Evolutionary conservation across 2,329 filamentous ascomycete species (phyloP), one percentile per base, ranked within the genome.

Genomic region (Beauveria varroae): DNA sequence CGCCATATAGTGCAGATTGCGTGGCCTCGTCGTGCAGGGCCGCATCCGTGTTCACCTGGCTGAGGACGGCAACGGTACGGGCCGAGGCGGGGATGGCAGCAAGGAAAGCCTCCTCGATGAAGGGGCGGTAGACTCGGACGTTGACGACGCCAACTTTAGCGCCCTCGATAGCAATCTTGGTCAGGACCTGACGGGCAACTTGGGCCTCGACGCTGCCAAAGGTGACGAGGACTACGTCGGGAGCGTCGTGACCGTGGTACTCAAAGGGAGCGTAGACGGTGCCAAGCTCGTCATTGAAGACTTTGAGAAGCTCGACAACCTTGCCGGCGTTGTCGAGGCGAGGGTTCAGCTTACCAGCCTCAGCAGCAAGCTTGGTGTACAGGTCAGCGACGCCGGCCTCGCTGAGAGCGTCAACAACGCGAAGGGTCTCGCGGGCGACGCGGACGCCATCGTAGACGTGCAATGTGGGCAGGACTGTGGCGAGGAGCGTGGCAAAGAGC

Each of bases 231-330:
- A 99, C 91, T 10, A 87, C 86, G 66, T 93, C 89, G 4, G 95
- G 86, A 49, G 86, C 79, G 54, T 84, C 79, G 71, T 98, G 91
- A 26, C 95, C 95, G 69, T 88, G 84, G 78, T 99, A 99, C 77
- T 99, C 95, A 68, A 98, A 99, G 7, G 91, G 86, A 69, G 88
- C 84, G 73, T 99, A 99, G 66, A 93, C 87, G 50, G 95, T 98
- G 62, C 93, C 95, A 26, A 99, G 86, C 78, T 98, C 92, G 64
- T 86, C 85, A 75, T 98, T 99, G 76, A 96, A 87, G 24, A 87
- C 82, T 65, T 85, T 82, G 56, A 96, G 78, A 8, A 93, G 77
- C 67, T 86, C 85, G 50, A 87, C 74, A n/a, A 87, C 79, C 75
- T 89, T 91, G 64, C 86, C 88, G 59, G 90, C 88, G 47, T 82